Percentiles rank a stretch among this genome's conserved stretches.
Evolutionary conservation across 179 eudicot species (phyloP).

Genomic region (Corrigiola litoralis): DNA sequence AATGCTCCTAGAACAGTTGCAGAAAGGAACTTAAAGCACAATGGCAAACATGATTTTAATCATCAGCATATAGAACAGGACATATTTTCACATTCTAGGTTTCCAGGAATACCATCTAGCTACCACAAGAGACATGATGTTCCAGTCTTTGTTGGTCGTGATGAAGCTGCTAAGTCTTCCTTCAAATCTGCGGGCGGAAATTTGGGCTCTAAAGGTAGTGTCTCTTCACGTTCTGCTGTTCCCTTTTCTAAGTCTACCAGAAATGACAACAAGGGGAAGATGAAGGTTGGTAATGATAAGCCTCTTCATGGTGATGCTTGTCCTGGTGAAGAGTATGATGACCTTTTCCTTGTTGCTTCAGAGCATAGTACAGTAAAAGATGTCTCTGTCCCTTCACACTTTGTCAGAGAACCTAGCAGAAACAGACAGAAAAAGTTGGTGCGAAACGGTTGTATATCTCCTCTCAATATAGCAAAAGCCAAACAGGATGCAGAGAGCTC

Average conservation of each 20-base stretch:
- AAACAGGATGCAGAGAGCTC: slow-evolving; percentile 38
- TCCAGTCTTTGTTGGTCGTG: slow-evolving; percentile 1
- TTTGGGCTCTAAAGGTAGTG: slow-evolving; percentile 16
- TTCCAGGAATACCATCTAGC: slow-evolving; percentile 1
- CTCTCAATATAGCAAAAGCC: slow-evolving; percentile 61
- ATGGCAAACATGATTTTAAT: slow-evolving; percentile 20
- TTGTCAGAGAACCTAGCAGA: slow-evolving; percentile 29
- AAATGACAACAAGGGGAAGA: slow-evolving; percentile 41
- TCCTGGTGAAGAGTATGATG: slow-evolving; percentile 21
- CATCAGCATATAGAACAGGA: slow-evolving; percentile 18
- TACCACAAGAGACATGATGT: slow-evolving; percentile 18
- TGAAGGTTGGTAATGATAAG: slow-evolving; percentile 27
- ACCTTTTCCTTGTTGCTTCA: slow-evolving; percentile 4
- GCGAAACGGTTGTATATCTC: slow-evolving; percentile 81
- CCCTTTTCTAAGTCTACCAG: slow-evolving; percentile 15
- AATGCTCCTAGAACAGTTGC: slow-evolving; percentile 27
- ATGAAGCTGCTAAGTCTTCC: slow-evolving; percentile 25
- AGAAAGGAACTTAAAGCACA: slow-evolving; percentile 23
- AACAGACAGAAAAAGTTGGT: slow-evolving; percentile 58
- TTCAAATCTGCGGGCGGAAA: slow-evolving; percentile 11
- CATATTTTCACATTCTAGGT: slow-evolving; percentile 14
- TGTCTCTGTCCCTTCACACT: slow-evolving; percentile 23
- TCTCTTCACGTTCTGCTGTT: slow-evolving; percentile 14
- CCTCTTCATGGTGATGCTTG: slow-evolving; percentile 26
- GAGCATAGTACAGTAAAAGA: slow-evolving; percentile 25